Percentiles rank a stretch among this genome's conserved stretches.
Evolutionary conservation across 352 stramenopile species (phyloP).

Genomic region (Phytophthora fragariae): DNA sequence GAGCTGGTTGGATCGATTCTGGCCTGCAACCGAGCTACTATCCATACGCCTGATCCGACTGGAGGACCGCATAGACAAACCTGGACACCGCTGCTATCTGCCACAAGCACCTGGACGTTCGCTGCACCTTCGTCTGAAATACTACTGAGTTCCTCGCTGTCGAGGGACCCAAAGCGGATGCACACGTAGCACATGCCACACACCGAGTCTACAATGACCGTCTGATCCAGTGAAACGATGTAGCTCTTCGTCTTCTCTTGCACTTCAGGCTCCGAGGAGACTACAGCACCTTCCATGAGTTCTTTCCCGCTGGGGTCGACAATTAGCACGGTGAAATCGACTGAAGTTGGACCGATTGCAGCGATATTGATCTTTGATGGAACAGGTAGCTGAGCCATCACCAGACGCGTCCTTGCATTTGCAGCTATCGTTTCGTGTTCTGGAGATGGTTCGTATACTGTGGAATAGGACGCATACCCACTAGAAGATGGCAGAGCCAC

Average conservation of each 20-base stretch:
- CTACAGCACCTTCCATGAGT: neutral
- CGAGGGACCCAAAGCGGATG: constrained; percentile 13
- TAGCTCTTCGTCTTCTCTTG: neutral
- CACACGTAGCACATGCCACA: constrained; percentile 30
- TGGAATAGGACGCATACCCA: constrained; percentile 49
- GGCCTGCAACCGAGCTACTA: constrained; percentile 38
- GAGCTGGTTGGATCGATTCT: neutral
- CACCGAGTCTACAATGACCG: neutral
- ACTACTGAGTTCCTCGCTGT: neutral
- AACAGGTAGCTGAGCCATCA: constrained; percentile 36
- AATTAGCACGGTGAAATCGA: constrained; percentile 8
- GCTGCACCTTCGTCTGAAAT: constrained; percentile 2
- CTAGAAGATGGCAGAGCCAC: constrained; percentile 17
- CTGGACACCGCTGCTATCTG: constrained; percentile 38
- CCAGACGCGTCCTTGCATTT: constrained; percentile 15
- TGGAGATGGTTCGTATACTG: constrained; percentile 32
- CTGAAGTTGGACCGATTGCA: constrained; percentile 5
- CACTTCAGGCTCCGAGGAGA: constrained; percentile 7
- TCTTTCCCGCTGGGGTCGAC: constrained; percentile 11
- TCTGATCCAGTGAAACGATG: constrained; percentile 8
- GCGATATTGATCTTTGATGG: constrained; percentile 19
- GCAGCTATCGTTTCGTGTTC: neutral
- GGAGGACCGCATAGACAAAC: constrained; percentile 47
- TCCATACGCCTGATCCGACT: constrained; percentile 40
- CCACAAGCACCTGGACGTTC: constrained; percentile 47